Percentiles rank a stretch among this genome's conserved stretches.
phyloP scores from a whole-genome alignment of 2,329 filamentous ascomycete species.

The Epichloe brachyelytri region DNA sequence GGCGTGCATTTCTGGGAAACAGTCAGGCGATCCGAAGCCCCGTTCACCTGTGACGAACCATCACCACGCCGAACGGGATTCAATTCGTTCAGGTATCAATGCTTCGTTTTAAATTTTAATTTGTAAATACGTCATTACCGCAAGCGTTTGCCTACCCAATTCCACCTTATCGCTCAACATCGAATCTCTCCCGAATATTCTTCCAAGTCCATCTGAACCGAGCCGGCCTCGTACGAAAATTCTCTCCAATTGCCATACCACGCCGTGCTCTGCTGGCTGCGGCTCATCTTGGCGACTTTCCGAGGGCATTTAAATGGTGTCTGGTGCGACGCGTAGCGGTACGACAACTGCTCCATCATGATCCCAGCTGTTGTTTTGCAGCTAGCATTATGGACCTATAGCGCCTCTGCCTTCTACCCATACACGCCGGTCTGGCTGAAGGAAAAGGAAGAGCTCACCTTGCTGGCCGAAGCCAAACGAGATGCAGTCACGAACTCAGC shows the following conservation, averaged over 20 bases:
- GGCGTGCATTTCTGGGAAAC: slow-evolving; percentile 1
- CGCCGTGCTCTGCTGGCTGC: background rate
- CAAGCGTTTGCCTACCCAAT: background rate
- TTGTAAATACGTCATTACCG: slow-evolving; percentile 1
- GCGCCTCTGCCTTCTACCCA: slow-evolving; percentile 34
- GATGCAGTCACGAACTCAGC: slow-evolving; percentile 7
- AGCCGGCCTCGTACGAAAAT: slow-evolving; percentile 2
- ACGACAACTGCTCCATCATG: slow-evolving; percentile 22
- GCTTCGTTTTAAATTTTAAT: slow-evolving; percentile 9
- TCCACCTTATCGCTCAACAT: background rate
- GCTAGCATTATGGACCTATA: slow-evolving; percentile 34
- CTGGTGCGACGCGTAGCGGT: background rate
- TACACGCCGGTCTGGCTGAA: slow-evolving; percentile 27
- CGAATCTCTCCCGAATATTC: background rate
- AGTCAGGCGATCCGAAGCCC: background rate
- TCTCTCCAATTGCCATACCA: background rate
- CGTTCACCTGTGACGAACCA: background rate
- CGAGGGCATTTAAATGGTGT: slow-evolving; percentile 1
- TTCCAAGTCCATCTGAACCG: background rate
- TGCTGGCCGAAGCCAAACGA: slow-evolving; percentile 13
- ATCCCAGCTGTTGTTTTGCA: slow-evolving; percentile 25
- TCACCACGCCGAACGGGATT: background rate
- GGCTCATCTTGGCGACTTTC: background rate
- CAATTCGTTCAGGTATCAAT: slow-evolving; percentile 1
- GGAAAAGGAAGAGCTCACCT: slow-evolving; percentile 14